Base-by-base conservation (phyloP, 2,329 filamentous ascomycete genomes). In the Alternaria ventricosa region DNA sequence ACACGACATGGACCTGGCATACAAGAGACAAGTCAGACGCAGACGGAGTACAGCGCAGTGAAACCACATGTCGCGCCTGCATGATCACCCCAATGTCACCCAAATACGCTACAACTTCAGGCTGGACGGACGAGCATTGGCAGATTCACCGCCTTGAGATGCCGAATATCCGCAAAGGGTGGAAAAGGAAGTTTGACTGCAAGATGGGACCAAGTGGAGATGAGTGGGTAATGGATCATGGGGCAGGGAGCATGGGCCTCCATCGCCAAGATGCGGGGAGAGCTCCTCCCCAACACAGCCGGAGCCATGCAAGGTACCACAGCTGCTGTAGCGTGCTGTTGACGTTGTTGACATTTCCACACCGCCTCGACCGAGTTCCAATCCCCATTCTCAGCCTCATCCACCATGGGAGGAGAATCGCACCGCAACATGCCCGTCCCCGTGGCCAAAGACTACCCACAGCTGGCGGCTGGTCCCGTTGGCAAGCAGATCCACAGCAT, bases 401-500 rank as follows among this genome's bases (percentile, higher is more conserved):
- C 59, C 49, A 73, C 46, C 58, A 81, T 81, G 79, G 79, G 79
- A 56, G 79, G 79, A 65, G 77, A 79, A 63, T 65, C 73, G 49
- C 63, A 78, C 44, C 72, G 71, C 66, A 72, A 58, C 54, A 74
- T 78, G 66, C 64, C 71, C 36, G 63, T 71, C 15, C 47, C 60
- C 22, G 50, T 45, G n/a, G 66, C 73, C 2, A 65, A 69, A 11
- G 65, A 74, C 7, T 80, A 80, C 65, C 76, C 79, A 51, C 71
- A 68, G 69, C 71, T 76, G 64, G 76, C 78, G 60, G 72, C 71
- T 45, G 75, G 77, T 15, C 79, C 79, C 47, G 77, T 79, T 44
- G 78, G 78, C 64, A 79, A 80, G 73, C 77, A 82, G 78, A 97
- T 97, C 79, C 86, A 90, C 71, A 88, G 88, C 78, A 93, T 97